These are phyloP conservation scores for Bromus sterilis DNA, from an alignment of 176 grass and related monocot species.

Conservation along the genomic window DNA sequence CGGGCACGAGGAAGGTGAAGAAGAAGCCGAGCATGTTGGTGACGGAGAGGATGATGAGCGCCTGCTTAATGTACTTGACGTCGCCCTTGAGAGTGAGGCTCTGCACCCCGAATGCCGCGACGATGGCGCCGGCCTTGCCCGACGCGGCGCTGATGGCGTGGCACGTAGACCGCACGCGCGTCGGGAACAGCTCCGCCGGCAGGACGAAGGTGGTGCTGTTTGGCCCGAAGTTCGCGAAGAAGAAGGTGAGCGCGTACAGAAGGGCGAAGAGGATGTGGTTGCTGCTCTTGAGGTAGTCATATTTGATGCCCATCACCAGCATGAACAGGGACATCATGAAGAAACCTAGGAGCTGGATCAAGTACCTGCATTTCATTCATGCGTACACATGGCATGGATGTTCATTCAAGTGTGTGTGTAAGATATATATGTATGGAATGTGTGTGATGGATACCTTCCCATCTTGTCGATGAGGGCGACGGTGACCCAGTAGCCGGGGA, in stretches of 20 bases:
- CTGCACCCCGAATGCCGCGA: conserved; percentile 17
- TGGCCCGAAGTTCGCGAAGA: conserved; percentile 69
- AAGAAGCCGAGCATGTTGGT: conserved; percentile 30
- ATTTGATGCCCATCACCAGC: conserved; percentile 10
- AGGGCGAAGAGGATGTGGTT: not conserved
- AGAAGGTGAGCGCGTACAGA: conserved; percentile 53
- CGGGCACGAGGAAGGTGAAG: conserved; percentile 30
- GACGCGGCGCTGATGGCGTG: conserved; percentile 26
- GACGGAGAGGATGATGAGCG: conserved; percentile 7
- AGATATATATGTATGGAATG: too few relatives aligned
- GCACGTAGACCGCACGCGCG: conserved; percentile 26
- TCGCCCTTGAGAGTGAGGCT: not conserved
- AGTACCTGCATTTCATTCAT: too few relatives aligned
- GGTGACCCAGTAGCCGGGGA: conserved; percentile 42
- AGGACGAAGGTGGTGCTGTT: conserved; percentile 61
- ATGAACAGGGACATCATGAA: conserved; percentile 40
- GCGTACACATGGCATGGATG: too few relatives aligned
- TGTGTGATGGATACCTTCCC: conserved; percentile 11
- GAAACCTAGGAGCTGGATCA: conserved; percentile 36
- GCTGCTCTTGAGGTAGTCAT: not conserved
- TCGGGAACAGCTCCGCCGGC: conserved; percentile 32
- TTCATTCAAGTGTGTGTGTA: too few relatives aligned
- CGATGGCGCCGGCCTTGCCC: conserved; percentile 23
- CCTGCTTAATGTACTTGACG: not conserved
- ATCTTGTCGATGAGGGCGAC: conserved; percentile 22